Base-by-base conservation (phyloP, 2,329 filamentous ascomycete species). In the Fonsecaea monophora region DNA sequence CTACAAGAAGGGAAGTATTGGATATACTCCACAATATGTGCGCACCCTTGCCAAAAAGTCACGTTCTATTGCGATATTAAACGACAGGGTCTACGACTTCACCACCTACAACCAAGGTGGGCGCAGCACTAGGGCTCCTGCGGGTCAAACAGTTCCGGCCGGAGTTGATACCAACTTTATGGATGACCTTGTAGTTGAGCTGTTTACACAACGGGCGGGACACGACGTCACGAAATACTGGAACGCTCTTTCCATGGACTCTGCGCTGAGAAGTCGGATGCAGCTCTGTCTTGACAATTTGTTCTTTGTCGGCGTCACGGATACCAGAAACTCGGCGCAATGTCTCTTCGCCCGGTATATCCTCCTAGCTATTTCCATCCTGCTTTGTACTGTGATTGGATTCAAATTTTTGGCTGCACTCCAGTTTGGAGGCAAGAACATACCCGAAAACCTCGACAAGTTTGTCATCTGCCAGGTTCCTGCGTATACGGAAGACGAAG, bases 381-480 rank as follows among this genome's bases (percentile, higher is more conserved):
- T 97, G 65, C 83, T 99, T 53, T 90, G 89, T 73, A 85, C 85
- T 54, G 89, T 99, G 68, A 94, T 99, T 73, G 87, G 86, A 18
- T 96, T 98, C 88, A 99, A 99, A 78, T 99, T 99, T 83, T 85
- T 98, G 72, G 96, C 96, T 37, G 95, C 95, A 7, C 85, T 99
- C 66, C 95, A 99, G 76, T 99, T 99, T 74, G 90, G 92, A 53
- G 89, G 86, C 73, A 97, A 96, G 82, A 97, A 92, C 70, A 82
- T 94, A 42, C 96, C 95, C 0, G 95, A 99, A 80, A 95, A 97
- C 76, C 87, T 99, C 35, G 95, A 99, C 81, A 99, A 99, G 78
- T 99, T 99, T 77, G 85, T 99, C 77, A 97, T 99, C 80, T 96
- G 92, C 76, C 96, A 97, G 79, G 94, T 99, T 67, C 95, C 95